Base-by-base conservation (phyloP, 208 protist species). In the Crithidia sp. region DNA sequence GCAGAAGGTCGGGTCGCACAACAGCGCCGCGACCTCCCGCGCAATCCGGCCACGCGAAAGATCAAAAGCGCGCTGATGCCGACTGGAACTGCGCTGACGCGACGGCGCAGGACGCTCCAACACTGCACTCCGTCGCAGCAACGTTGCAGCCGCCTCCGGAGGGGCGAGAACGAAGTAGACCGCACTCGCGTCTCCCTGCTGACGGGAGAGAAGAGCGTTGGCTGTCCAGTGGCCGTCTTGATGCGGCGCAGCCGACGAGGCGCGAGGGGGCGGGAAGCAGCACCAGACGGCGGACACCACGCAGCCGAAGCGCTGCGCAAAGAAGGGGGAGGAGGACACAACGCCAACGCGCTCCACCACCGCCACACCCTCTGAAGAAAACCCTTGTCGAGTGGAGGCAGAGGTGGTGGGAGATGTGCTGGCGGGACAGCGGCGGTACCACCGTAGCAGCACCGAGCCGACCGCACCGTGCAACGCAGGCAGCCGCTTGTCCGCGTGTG, bases 251-350 rank as follows among this genome's bases (percentile, higher is more conserved):
- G 28, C 55, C 36, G 12, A 5, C 16, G 7, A n/a, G 9, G 28
- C n/a, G 10, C 43, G 4, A n/a, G 49, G 5, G 17, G 64, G 58
- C 8, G 74, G 74, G 17, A 76, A 79, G 55, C 73, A 81, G 47
- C 62, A 80, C 90, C 90, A 95, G 73, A 88, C 87, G 9, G 83
- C 72, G 0, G 80, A 82, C 19, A 89, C 66, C 53, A 79, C 45
- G 54, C 85, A 85, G 5, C 90, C 90, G 49, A 95, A 85, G n/a
- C 85, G 85, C 65, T 88, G 86, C 2, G 84, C 74, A 71, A 92
- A 95, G 72, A 91, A 88, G 28, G 77, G 61, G 3, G 68, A 75
- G 0, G 85, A 84, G 3, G 85, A 86, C 44, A 91, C 76, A 7
- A 83, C 64, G 10, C 90, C 90, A 28, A 89, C 50, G 14, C 63